phyloP scores from a whole-genome alignment of 441 rosid genomes.

The Isatis lusitanica region DNA sequence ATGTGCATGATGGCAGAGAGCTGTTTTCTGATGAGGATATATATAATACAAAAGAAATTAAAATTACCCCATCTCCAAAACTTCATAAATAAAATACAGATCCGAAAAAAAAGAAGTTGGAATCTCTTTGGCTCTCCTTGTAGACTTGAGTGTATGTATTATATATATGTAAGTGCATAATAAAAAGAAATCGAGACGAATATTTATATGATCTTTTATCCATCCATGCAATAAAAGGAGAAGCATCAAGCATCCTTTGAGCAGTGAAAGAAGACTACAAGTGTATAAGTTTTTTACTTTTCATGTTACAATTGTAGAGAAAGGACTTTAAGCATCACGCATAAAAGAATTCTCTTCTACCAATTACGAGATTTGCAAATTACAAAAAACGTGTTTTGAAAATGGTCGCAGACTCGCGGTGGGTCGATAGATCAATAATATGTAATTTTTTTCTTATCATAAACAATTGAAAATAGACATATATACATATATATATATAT shows the following conservation, averaged over 20 bases:
- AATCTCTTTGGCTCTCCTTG: conserved; percentile 5
- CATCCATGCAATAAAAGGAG: conserved; percentile 7
- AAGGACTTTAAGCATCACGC: not conserved
- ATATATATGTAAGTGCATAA: not conserved
- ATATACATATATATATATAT: not conserved
- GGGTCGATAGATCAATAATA: not conserved
- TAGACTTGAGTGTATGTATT: not conserved
- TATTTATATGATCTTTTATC: not conserved
- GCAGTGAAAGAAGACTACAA: not conserved
- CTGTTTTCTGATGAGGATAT: not conserved
- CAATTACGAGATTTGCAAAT: not conserved
- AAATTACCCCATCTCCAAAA: not conserved
- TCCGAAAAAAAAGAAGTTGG: not conserved
- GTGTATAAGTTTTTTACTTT: not conserved
- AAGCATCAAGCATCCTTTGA: not conserved
- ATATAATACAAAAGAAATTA: not conserved
- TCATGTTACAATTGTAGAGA: not conserved
- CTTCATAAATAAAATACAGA: not conserved
- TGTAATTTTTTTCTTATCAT: not conserved
- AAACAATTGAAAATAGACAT: not conserved
- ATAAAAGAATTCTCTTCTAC: not conserved
- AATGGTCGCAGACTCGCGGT: not conserved
- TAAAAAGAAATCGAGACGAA: not conserved
- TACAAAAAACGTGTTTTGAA: not conserved
- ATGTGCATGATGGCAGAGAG: conserved; percentile 25